Evolutionary conservation across 306 rosid species (phyloP).

Genomic region (Sindora glabra): DNA sequence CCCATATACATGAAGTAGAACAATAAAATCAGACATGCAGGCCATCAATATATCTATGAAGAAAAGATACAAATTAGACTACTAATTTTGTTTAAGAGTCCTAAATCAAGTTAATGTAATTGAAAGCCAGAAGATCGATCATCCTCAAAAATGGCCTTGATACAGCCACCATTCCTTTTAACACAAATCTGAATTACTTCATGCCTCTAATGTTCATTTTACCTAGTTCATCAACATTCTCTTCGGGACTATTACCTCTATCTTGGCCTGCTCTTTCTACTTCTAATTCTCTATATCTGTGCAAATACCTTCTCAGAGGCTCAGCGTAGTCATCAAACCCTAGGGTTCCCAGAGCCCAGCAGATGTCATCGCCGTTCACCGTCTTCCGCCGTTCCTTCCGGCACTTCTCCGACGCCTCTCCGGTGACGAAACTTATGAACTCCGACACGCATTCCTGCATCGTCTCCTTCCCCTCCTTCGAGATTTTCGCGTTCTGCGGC

Average conservation of each 20-base stretch:
- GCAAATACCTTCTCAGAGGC: conserved; percentile 39
- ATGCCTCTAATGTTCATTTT: no score
- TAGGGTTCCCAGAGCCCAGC: conserved; percentile 44
- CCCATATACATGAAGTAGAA: no score
- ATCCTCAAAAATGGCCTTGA: no score
- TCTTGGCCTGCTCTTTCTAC: conserved; percentile 46
- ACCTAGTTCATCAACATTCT: background rate
- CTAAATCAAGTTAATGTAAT: no score
- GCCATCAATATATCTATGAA: no score
- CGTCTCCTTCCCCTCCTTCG: conserved; percentile 44
- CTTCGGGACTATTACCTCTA: conserved; percentile 8
- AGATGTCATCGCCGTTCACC: conserved; percentile 44
- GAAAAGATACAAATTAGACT: no score
- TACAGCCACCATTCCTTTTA: no score
- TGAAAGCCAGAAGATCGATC: no score
- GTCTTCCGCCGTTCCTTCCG: conserved; percentile 47
- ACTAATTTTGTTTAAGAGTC: no score
- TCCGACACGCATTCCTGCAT: conserved; percentile 48
- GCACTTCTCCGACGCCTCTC: conserved; percentile 49
- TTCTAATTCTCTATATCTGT: conserved; percentile 40
- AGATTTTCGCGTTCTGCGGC: conserved; percentile 39
- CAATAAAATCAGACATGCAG: no score
- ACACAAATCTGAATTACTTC: no score
- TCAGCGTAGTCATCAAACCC: conserved; percentile 59
- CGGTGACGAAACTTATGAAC: conserved; percentile 52